phyloP scores from a whole-genome alignment of 1,284 basidiomycete species.

The Anthracocystis setariae region DNA sequence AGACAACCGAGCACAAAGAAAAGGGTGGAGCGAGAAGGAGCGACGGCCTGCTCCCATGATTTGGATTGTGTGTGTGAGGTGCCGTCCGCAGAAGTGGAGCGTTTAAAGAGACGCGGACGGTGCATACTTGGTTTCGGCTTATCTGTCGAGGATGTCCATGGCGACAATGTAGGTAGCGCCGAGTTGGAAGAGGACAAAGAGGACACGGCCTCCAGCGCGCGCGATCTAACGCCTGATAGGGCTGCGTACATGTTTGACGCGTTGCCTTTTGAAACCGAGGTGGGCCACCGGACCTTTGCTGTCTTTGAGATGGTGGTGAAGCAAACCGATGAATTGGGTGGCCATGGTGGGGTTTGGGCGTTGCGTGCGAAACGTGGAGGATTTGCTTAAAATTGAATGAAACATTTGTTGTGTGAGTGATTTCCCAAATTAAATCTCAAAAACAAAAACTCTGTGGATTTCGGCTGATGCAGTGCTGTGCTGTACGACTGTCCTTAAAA shows the following conservation, averaged over 20 bases:
- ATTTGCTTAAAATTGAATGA: too few species aligned
- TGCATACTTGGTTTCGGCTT: conserved; percentile 18
- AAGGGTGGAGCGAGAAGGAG: conserved; percentile 32
- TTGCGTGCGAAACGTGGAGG: too few species aligned
- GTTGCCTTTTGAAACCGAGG: background rate
- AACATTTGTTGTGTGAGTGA: too few species aligned
- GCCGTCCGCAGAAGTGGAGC: background rate
- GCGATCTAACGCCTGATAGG: conserved; percentile 28
- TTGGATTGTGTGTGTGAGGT: background rate
- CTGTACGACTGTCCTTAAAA: too few species aligned
- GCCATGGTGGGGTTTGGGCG: too few species aligned
- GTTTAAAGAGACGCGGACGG: conserved; percentile 27
- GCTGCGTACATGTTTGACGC: conserved; percentile 26
- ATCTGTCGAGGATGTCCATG: conserved; percentile 7
- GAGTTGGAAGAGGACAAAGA: conserved; percentile 6
- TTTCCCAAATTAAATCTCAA: too few species aligned
- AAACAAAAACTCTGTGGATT: too few species aligned
- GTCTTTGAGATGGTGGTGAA: background rate
- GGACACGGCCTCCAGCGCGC: conserved; percentile 29
- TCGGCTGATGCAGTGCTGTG: too few species aligned
- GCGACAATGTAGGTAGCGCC: conserved; percentile 1
- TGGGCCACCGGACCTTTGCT: background rate
- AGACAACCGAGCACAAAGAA: conserved; percentile 56
- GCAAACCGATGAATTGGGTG: too few species aligned
- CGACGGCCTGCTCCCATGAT: conserved; percentile 3